Base-by-base conservation (phyloP, 2,329 filamentous ascomycete species). In the Penicillium verrucosum region DNA sequence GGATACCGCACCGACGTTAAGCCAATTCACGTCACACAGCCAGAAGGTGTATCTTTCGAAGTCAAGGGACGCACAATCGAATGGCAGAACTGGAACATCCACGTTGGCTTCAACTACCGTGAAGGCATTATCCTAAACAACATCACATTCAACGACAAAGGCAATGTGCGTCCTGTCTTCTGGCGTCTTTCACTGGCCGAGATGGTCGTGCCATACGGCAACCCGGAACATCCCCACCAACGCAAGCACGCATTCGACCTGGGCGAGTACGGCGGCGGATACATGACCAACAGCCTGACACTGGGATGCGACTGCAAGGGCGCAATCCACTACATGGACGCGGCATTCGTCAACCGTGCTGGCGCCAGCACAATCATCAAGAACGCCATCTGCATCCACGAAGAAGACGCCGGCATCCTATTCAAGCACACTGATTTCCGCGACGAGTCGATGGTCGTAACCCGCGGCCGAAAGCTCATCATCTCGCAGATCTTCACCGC, bases 351-450 rank as follows among this genome's bases (percentile, higher is more conserved):
- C 40, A 91, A 91, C 57, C 82, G 85, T 14, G 84, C 85, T 5
- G 92, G 92, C 25, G 82, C 84, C n/a, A 80, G 89, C 29, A 85
- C 86, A 4, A 89, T 86, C 1, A 91, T 96, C 78, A 93, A 96
- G 80, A 96, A 96, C 69, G 92, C 92, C 37, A 89, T 97, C 64
- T 97, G 92, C 73, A 92, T 97, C 63, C 92, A 97, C 75, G 92
- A 97, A 73, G 92, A 97, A 77, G 92, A 97, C 63, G 85, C 85
- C 2, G 92, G 92, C 6, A 94, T 97, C 57, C 80, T 96, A 0
- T 96, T 95, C 84, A 97, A 97, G 78, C 90, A 95, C 77, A 92
- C 86, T 16, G 92, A 97, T 75, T 97, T 96, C 83, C 85, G 92
- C 37, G 92, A 97, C 69, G 89, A 94, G 42, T 93, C 89, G 0